Base-by-base conservation (phyloP, 768 basidiomycete genomes). In the Amanita pseudoporphyria region DNA sequence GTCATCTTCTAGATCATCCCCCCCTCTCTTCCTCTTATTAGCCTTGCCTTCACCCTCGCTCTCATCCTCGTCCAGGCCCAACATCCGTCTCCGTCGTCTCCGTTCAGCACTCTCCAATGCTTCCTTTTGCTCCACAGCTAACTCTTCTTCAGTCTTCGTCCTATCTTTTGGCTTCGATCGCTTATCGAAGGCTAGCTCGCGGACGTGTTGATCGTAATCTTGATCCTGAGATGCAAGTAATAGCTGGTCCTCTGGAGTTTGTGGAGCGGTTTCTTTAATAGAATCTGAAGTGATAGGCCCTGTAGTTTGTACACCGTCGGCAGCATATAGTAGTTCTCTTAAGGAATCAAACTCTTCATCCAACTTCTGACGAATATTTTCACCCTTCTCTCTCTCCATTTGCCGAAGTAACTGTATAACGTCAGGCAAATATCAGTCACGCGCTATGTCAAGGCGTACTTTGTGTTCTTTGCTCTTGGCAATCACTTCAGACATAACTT, bases 401-500 rank as follows among this genome's bases (percentile, higher is more conserved):
- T 97, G 94, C n/a, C 95, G 70, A 54, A 77, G 81, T 47, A 87
- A 67, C 95, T 98, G 51, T 22, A 33, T 21, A 9, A 24, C 31
- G 40, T 28, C 36, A 44, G 51, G 30, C 52, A 10, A 43, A 31
- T 21, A 12, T 38, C 9, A 38, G 52, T 28, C 32, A 67, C 18
- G 16, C 49, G 31, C 9, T n/a, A 32, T n/a, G 10, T 31, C 18
- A 12, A 21, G 42, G 62, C 67, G 26, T 57, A 91, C 95, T 72
- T 95, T 97, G 69, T 98, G 82, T 44, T 83, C 81, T 66, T 99
- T 99, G 67, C 91, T 94, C 67, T 98, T 99, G 1, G 91, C 87
- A 39, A 99, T 90, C 30, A 99, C 87, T 63, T 99, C 96, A 0
- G 87, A 80, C 96, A 99, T 98, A 53, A 97, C 89, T 60, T 99